Evolutionary conservation across 352 stramenopile species (phyloP).

Genomic region (Phytophthora idaei): DNA sequence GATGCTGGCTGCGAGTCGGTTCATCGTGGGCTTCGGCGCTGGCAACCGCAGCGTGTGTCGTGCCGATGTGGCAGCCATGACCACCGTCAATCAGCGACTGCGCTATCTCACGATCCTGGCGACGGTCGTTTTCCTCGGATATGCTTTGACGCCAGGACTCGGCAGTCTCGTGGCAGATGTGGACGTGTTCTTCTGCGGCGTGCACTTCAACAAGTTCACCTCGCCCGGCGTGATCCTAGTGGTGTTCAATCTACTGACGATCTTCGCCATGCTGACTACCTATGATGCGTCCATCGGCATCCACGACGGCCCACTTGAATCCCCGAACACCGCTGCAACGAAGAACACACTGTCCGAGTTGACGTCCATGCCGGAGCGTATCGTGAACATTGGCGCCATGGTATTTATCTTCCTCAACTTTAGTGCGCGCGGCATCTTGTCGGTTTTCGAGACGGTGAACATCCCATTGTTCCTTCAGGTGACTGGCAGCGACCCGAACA

Average conservation of each 20-base stretch:
- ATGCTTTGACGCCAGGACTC: conserved; percentile 73
- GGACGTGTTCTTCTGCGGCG: conserved; percentile 57
- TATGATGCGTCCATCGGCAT: conserved; percentile 64
- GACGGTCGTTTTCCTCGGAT: conserved; percentile 79
- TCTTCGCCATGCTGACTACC: conserved; percentile 63
- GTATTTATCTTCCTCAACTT: conserved; percentile 89
- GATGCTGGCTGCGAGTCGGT: conserved; percentile 63
- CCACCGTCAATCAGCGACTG: conserved; percentile 71
- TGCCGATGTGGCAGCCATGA: conserved; percentile 74
- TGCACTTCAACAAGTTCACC: conserved; percentile 84
- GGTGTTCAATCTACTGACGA: conserved; percentile 65
- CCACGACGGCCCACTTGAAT: conserved; percentile 64
- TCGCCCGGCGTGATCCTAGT: conserved; percentile 68
- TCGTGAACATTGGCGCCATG: conserved; percentile 73
- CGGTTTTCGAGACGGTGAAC: conserved; percentile 86
- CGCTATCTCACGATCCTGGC: conserved; percentile 78
- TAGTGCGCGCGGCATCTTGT: conserved; percentile 74
- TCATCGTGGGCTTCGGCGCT: conserved; percentile 79
- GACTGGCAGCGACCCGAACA: conserved; percentile 62
- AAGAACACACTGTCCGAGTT: conserved; percentile 59
- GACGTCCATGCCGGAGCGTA: conserved; percentile 61
- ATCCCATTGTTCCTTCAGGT: conserved; percentile 81
- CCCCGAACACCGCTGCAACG: conserved; percentile 36
- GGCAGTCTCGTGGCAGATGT: conserved; percentile 69
- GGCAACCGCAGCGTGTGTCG: conserved; percentile 82